Evolutionary conservation across 169 alveolate genomes (phyloP), one percentile per base, ranked within the genome.

Genomic region (Eimeria brunetti): DNA sequence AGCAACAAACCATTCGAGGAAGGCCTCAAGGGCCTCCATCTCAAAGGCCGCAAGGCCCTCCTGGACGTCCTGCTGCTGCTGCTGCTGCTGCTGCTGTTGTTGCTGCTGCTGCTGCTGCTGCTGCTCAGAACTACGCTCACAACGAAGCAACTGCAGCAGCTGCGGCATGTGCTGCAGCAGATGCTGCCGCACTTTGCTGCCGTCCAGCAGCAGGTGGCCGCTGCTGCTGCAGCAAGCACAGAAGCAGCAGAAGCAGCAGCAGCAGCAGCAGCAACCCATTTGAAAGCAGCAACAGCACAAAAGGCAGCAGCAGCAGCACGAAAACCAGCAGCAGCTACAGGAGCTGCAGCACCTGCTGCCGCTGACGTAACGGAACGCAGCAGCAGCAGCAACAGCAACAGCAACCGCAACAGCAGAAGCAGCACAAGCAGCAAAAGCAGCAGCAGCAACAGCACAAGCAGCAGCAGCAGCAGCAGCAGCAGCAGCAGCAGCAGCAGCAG

Each of bases 81-180:
- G 84, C 84, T 73, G 84, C 3, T 58, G 67, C 27, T 58, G 67
- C 67, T 58, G 67, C 67, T 58, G 67, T 27, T 58, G 67, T 27
- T 58, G 67, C 27, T 20, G 73, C 41, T 62, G 73, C 16, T 62
- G 41, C 73, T 62, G 73, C 56, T 73, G 58, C 56, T 44, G 58
- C 56, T 36, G 58, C 12, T 36, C n/a, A 73, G 58, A 44, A 73
- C 30, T 49, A 38, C 49, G 58, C 4, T 38, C 84, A 44, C 84
- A 73, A 44, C 84, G 84, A 8, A 73, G 84, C 84, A 73, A 22
- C 84, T 36, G 84, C 84, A 73, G 84, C 84, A 73, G 84, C 84
- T 73, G 84, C 84, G 84, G 84, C 30, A 36, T 1, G 84, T 73
- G 56, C 56, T 73, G 84, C 84, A 73, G 56, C 84, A 73, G 84